Evolutionary conservation across 345 rosid species (phyloP), one percentile per base, ranked within the genome.

Genomic region (Reutealis trisperma): DNA sequence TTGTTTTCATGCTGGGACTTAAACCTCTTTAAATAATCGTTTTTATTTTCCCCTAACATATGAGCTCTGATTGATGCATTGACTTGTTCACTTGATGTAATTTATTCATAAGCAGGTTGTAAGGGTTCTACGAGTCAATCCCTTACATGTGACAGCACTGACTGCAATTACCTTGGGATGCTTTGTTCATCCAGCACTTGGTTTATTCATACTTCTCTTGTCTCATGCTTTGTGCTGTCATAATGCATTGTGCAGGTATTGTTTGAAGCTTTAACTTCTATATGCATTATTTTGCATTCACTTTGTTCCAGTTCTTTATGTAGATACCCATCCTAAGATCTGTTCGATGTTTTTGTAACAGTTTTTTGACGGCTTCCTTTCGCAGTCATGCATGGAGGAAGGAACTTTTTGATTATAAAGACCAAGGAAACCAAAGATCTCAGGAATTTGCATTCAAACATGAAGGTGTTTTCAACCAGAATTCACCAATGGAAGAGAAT

Each of bases 111-210:
- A 83, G 81, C 93, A 96, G 99, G 95, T 86, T 49, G 75, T 91
- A 69, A 81, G 91, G 88, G 80, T 90, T 83, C 80, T 92, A 72
- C 89, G 89, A 83, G 87, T 85, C 71, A 89, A 91, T 80, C 85
- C 87, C 27, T 85, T 85, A 61, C 76, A 90, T 52, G 83, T 90
- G 76, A 86, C 88, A 69, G 80, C 90, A 74, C 78, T 86, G 67
- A 83, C 68, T 67, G 93, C 94, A 52, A 85, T 89, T 85, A 74
- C 81, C 72, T 83, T 93, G 83, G 94, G 86, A 59, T 85, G 89
- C 83, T 82, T 92, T 71, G 88, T 96, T 78, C 99, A 93, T 84
- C 98, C 98, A 8, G 95, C 97, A 6, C 83, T 96, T 86, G 97
- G 98, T 82, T 86, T 96, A 71, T 85, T 87, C 72, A 79, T 88